Base-by-base conservation (phyloP, 73 alveolate species). In the Breviolum minutum region DNA sequence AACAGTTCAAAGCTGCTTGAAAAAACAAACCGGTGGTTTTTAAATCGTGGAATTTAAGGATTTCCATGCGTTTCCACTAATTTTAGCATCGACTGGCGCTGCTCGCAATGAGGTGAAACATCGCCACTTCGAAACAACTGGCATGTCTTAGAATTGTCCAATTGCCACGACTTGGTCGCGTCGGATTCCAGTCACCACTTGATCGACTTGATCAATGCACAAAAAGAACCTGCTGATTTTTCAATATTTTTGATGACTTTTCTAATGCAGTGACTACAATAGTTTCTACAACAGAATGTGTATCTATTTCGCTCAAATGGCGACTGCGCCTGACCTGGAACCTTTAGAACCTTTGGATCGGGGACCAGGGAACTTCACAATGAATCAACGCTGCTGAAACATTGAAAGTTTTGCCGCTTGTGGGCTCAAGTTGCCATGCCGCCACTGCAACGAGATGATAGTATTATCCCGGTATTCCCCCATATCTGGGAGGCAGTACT, bases 131-230 rank as follows among this genome's bases (percentile, higher is more conserved):
- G 70, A 80, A 80, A 48, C 89, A 40, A 48, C 69, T 19, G 26
- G 61, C 22, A 20, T 61, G 30, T 54, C 62, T 8, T 62, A 62
- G 54, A 80, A 80, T 10, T 12, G 92, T 17, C 92, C 20, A 7
- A 8, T 83, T 83, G 76, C 26, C 92, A 83, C 92, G 92, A 83
- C 92, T 83, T 83, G 40, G 92, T 83, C 92, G 92, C 63, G 91
- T 20, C n/a, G 91, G 2, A 48, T 26, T 82, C n/a, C 92, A 61
- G 61, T 26, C 92, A 61, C 92, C 76, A 22, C 92, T 61, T 30
- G 16, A 40, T 22, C 10, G 13, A 71, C n/a, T 30, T 17, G 30
- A 20, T 20, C 40, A 20, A 17, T 71, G 81, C 10, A n/a, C 26
- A 20, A 17, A 70, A 17, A 71, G 30, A 30, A 71, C 81, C 26